These are phyloP conservation scores for Talaromyces adpressus DNA, from an alignment of 495 filamentous ascomycete species.

Conservation along the genomic window DNA sequence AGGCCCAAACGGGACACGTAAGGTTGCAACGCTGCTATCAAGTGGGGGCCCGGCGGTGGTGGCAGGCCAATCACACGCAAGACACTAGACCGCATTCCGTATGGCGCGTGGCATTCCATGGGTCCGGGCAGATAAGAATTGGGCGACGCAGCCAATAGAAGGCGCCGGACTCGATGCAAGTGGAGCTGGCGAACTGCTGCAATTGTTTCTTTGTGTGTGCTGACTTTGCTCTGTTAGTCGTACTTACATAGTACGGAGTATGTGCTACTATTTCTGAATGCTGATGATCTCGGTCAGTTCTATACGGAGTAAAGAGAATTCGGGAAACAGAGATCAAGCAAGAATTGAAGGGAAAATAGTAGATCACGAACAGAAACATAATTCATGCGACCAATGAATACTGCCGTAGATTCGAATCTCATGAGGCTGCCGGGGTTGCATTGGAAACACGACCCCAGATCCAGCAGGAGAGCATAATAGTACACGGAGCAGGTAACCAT, in stretches of 20 bases:
- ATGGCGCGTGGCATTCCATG: neutral
- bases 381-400: neutral
- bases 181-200: neutral
- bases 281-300: neutral
- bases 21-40: slow-evolving; percentile 6
- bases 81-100: neutral
- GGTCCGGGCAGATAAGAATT: neutral
- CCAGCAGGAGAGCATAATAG: neutral
- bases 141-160: neutral
- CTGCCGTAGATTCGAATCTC: neutral
- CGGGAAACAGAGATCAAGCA: too few species aligned
- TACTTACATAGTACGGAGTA: too few species aligned
- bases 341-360: neutral
- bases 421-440: neutral
- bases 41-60: neutral
- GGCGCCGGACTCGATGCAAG: neutral
- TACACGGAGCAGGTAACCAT: neutral
- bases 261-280: too few species aligned
- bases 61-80: neutral
- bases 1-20: neutral
- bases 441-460: neutral
- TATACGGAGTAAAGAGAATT: neutral
- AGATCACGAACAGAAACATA: neutral
- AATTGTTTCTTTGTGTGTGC: neutral
- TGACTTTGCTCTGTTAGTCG: neutral